Evolutionary conservation across 768 basidiomycete genomes (phyloP), one percentile per base, ranked within the genome.

Genomic region (Floccularia luteovirens): DNA sequence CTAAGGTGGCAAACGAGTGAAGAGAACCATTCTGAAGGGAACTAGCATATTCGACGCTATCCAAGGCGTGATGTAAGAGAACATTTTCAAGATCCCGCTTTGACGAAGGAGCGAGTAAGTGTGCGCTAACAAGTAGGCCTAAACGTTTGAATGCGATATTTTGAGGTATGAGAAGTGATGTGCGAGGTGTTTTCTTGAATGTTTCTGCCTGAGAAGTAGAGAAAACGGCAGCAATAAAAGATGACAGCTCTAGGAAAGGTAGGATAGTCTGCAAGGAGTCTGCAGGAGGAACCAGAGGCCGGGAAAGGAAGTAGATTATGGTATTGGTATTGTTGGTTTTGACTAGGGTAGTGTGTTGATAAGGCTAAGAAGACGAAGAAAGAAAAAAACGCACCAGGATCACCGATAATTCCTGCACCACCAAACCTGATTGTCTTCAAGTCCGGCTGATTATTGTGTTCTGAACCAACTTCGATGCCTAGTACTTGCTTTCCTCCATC

Each of bases 121-220:
- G 90, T 12, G 74, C 75, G 62, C 88, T 91, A 46, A 90, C 83
- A 31, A 99, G 74, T 39, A 70, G 52, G 4, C 96, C 96, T 4
- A 98, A 74, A 5, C 80, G 74, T 45, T 79, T 75, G 66, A 96
- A 99, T 0, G 91, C 96, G n/a, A 63, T 56, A 53, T 99, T 99
- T 32, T 75, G 79, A 6, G 96, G 96, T 24, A 96, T 79, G 28
- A 99, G 74, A 43, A 91, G 74, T 2, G 92, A 84, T 0, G 83
- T 82, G 5, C 75, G 76, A 3, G 87, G 82, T 17, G 73, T 74
- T 16, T 53, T 67, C 53, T 77, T 71, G 43, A 90, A 62, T 16
- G 62, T 68, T 23, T 87, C 79, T 6, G 89, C 87, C 35, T 97
- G 74, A 8, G 76, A 77, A 8, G 90, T 84, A 2, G 94, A 89